Percentiles rank a stretch among this genome's conserved stretches.
These are phyloP conservation scores for Picea sitchensis DNA, from an alignment of 75 land plant species.

Conservation along the genomic window DNA sequence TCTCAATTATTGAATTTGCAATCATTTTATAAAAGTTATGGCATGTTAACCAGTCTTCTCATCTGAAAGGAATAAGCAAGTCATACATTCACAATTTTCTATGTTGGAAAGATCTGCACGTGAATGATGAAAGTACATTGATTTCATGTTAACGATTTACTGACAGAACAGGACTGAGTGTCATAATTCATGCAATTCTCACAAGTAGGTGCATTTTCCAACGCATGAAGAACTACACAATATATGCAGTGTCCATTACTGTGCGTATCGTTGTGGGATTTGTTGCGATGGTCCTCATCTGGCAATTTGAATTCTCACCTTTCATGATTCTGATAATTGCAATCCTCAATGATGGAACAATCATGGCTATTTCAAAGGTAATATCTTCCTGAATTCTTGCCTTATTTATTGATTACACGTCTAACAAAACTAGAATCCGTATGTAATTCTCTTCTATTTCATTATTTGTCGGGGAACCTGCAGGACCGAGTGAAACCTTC, in stretches of 20 bases:
- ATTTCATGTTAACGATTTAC: too few species aligned
- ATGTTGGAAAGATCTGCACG: too few species aligned
- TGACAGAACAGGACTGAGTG: slow-evolving; percentile 18
- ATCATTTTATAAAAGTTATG: too few species aligned
- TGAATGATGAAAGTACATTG: too few species aligned
- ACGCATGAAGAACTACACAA: slow-evolving; percentile 44
- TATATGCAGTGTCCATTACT: slow-evolving; percentile 38
- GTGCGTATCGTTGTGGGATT: slow-evolving; percentile 46
- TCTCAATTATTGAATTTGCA: too few species aligned
- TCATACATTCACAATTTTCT: too few species aligned
- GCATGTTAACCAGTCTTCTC: too few species aligned
- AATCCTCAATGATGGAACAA: slow-evolving; percentile 73
- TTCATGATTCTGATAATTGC: slow-evolving; percentile 83
- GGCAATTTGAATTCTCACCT: slow-evolving; percentile 78
- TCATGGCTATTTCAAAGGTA: slow-evolving; percentile 77
- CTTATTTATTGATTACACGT: slow-evolving; percentile 23
- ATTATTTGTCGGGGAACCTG: slow-evolving; percentile 19
- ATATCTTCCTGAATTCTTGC: slow-evolving; percentile 11
- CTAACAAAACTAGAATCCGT: slow-evolving; percentile 26
- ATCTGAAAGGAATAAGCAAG: too few species aligned
- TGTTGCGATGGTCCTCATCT: slow-evolving; percentile 60
- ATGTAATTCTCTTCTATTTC: slow-evolving; percentile 21
- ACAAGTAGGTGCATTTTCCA: slow-evolving; percentile 37
- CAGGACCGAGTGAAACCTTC: slow-evolving; percentile 68
- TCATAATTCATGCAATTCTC: slow-evolving; percentile 30